These are phyloP conservation scores for Metschnikowia amazonensis DNA, from an alignment of 805 yeast species.

Conservation along the genomic window DNA sequence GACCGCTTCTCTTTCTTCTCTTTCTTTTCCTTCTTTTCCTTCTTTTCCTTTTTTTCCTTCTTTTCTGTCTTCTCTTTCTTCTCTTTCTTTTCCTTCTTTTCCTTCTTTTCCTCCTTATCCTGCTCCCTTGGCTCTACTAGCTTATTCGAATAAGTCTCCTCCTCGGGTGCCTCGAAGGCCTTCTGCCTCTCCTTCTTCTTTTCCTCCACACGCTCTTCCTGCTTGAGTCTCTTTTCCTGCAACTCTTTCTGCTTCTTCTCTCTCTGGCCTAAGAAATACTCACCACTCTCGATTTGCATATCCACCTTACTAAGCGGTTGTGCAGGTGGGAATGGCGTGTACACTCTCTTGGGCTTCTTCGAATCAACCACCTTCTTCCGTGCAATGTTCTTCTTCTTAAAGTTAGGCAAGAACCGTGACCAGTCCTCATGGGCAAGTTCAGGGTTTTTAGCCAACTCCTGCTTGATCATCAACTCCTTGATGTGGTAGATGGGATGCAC, in stretches of 20 bases:
- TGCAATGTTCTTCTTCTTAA: constrained; percentile 93
- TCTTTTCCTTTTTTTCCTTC: constrained; percentile 22
- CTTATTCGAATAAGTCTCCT: constrained; percentile 50
- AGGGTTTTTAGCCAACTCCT: constrained; percentile 91
- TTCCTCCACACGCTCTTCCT: constrained; percentile 61
- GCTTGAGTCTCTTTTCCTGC: constrained; percentile 75
- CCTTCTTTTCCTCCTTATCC: constrained; percentile 19
- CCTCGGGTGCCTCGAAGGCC: constrained; percentile 85
- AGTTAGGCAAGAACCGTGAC: constrained; percentile 93
- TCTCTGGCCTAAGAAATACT: constrained; percentile 84
- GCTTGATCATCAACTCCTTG: constrained; percentile 95
- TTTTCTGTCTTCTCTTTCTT: constrained; percentile 19
- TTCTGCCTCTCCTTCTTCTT: constrained; percentile 68
- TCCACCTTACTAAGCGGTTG: constrained; percentile 97
- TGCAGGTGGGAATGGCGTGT: constrained; percentile 99
- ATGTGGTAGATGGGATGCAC: constrained; percentile 97
- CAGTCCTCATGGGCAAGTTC: constrained; percentile 95
- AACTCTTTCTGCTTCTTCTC: constrained; percentile 72
- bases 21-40: constrained; percentile 24
- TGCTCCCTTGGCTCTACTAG: constrained; percentile 20
- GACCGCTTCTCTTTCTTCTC: constrained; percentile 21
- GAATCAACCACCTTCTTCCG: constrained; percentile 74
- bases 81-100: constrained; percentile 27
- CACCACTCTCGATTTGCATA: constrained; percentile 96
- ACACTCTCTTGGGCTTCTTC: constrained; percentile 62